These are phyloP conservation scores for Aspergillus sp. DNA, from an alignment of 2,329 filamentous ascomycete species.

Conservation along the genomic window DNA sequence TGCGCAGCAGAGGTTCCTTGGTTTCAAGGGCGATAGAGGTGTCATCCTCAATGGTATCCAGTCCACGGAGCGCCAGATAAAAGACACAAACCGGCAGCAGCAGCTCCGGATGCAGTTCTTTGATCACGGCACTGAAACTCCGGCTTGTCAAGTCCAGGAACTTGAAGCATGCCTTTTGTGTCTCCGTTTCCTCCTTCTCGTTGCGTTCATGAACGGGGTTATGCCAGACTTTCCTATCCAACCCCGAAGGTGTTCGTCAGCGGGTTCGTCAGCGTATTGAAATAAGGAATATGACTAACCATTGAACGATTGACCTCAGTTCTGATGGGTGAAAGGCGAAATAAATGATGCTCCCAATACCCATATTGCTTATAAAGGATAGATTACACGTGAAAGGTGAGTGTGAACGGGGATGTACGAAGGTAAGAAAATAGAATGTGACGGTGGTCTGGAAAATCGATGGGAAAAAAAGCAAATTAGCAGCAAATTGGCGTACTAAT, in stretches of 20 bases:
- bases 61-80: constrained; percentile 85
- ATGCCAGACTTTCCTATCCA: constrained; percentile 87
- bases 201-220: constrained; percentile 87
- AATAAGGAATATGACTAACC: constrained; percentile 55
- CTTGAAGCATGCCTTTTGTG: constrained; percentile 79
- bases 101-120: constrained; percentile 92
- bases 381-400: constrained; percentile 16
- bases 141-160: constrained; percentile 86
- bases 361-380: constrained; percentile 33
- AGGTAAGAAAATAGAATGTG: neutral
- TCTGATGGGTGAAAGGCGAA: constrained; percentile 73
- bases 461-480: constrained; percentile 12
- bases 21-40: constrained; percentile 80
- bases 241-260: constrained; percentile 3
- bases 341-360: constrained; percentile 60
- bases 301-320: constrained; percentile 83
- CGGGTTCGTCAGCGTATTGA: neutral
- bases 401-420: constrained; percentile 17
- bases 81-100: constrained; percentile 86
- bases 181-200: constrained; percentile 69
- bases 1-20: constrained; percentile 83
- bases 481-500: constrained; percentile 6
- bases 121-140: constrained; percentile 89
- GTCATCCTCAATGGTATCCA: constrained; percentile 99
- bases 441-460: neutral